phyloP scores from a whole-genome alignment of 1,284 basidiomycete species.

The Pascua guehoae region DNA sequence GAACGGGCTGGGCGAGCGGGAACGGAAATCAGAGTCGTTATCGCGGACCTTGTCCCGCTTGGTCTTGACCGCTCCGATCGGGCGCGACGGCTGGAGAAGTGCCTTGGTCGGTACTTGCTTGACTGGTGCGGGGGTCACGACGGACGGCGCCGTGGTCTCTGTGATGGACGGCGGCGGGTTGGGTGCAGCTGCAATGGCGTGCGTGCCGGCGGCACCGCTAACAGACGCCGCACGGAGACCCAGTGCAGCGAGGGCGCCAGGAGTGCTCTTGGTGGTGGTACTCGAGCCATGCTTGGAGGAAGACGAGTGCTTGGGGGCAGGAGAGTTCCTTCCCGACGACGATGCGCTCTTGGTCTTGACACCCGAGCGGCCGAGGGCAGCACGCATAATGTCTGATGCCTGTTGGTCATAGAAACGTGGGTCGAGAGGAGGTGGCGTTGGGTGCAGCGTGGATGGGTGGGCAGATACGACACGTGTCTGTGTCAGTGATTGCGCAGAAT shows the following conservation, averaged over 20 bases:
- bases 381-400: constrained; percentile 17
- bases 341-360: no score
- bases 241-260: constrained; percentile 37
- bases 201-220: constrained; percentile 17
- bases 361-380: constrained; percentile 3
- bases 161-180: background rate
- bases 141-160: background rate
- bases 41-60: constrained; percentile 1
- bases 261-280: constrained; percentile 13
- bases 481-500: constrained; percentile 8
- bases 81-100: constrained; percentile 32
- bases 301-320: background rate
- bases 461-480: constrained; percentile 8
- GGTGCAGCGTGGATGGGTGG: background rate
- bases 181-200: background rate
- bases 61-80: constrained; percentile 7
- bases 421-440: no score
- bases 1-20: constrained; percentile 44
- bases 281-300: no score
- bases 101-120: background rate
- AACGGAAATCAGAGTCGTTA: background rate
- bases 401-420: constrained; percentile 4
- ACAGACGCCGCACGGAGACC: constrained; percentile 32
- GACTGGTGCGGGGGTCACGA: background rate
- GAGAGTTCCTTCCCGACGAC: no score